Evolutionary conservation across 164 flowering plant species (phyloP).

Genomic region (Litsea cubeba): DNA sequence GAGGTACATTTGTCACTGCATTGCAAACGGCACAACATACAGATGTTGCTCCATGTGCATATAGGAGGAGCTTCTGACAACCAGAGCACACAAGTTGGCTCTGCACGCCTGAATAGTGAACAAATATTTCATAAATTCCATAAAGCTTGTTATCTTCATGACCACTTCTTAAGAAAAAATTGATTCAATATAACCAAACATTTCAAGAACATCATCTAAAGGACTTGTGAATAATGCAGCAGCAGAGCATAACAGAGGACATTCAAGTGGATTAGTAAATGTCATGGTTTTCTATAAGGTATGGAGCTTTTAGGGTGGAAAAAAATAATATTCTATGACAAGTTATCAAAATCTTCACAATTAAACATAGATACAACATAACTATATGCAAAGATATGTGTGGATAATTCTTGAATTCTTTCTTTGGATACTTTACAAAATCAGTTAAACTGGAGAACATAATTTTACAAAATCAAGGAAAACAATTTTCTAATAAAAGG

Average conservation of each 20-base stretch:
- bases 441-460: too few species aligned
- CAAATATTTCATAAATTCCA: not conserved
- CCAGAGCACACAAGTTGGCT: slow-evolving; percentile 95
- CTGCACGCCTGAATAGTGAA: slow-evolving; percentile 44
- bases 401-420: too few species aligned
- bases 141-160: not conserved
- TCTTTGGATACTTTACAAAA: too few species aligned
- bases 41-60: slow-evolving; percentile 89
- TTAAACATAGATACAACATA: too few species aligned
- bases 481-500: too few species aligned
- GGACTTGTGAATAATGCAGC: not conserved
- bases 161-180: not conserved
- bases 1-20: slow-evolving; percentile 83
- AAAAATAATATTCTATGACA: too few species aligned
- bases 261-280: too few species aligned
- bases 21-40: slow-evolving; percentile 95
- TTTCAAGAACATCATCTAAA: not conserved
- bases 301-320: too few species aligned
- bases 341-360: too few species aligned
- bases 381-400: too few species aligned
- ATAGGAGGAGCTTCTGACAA: slow-evolving; percentile 70
- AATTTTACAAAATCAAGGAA: too few species aligned
- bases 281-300: too few species aligned
- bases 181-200: not conserved
- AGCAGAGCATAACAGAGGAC: not conserved